A percentile compares a stretch with the other conserved stretches of the same genome.
These are phyloP conservation scores for Neurospora sp. DNA, from an alignment of 2,329 filamentous ascomycete genomes.

Conservation along the genomic window DNA sequence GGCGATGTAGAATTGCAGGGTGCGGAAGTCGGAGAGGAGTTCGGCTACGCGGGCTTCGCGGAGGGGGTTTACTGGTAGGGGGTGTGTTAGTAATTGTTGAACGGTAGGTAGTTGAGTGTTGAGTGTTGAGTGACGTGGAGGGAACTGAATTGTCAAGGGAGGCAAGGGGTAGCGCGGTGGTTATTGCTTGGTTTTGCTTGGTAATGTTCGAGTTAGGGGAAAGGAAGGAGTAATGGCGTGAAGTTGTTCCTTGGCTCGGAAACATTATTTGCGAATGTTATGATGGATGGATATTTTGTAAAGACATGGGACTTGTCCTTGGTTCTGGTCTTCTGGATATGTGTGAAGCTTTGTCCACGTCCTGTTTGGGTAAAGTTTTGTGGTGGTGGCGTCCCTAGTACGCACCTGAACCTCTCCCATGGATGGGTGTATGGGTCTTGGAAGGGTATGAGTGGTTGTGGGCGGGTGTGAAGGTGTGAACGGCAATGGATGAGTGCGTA, in stretches of 20 bases:
- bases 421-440: background rate
- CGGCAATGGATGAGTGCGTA: background rate
- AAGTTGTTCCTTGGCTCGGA: background rate
- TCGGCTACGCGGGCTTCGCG: conserved; percentile 52
- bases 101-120: background rate
- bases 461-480: background rate
- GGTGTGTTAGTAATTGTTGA: background rate
- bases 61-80: conserved; percentile 46
- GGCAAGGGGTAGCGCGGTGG: background rate
- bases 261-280: background rate
- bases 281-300: background rate
- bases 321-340: background rate
- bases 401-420: background rate
- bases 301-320: background rate
- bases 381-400: background rate
- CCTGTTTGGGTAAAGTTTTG: background rate
- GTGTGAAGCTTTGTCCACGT: background rate
- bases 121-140: background rate
- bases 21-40: conserved; percentile 51
- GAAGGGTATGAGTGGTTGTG: background rate
- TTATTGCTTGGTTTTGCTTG: background rate
- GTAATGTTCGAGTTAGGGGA: background rate
- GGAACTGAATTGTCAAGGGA: background rate
- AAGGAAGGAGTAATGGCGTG: background rate
- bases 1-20: conserved; percentile 53